A percentile compares a stretch with the other conserved stretches of the same genome.
Conservation (phyloP, 352 stramenopile species). For the Globisporangium abappressorium region DNA sequence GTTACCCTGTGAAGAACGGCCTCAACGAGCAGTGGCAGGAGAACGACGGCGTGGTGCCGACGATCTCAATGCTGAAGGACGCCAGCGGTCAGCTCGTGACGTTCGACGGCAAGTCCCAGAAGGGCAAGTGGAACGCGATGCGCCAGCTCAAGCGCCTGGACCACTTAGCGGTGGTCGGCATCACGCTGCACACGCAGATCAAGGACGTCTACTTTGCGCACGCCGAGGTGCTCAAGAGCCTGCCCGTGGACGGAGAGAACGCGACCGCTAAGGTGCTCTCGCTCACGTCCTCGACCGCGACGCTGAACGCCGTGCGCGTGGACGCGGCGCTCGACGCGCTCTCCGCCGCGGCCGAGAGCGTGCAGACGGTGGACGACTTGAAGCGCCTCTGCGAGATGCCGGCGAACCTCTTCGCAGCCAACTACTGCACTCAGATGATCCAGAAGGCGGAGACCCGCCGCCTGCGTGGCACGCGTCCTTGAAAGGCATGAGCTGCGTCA, state of each 20-base stretch:
- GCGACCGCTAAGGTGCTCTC: neutral
- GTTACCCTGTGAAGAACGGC: slow-evolving; percentile 27
- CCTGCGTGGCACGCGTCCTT: neutral
- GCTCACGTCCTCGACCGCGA: neutral
- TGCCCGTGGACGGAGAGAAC: slow-evolving; percentile 20
- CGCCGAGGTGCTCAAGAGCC: slow-evolving; percentile 26
- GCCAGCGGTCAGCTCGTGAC: slow-evolving; percentile 19
- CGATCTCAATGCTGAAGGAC: slow-evolving; percentile 43
- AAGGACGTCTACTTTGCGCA: slow-evolving; percentile 33
- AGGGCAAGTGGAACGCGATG: slow-evolving; percentile 57
- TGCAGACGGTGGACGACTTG: neutral
- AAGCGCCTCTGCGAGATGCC: neutral
- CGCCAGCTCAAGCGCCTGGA: slow-evolving; percentile 41
- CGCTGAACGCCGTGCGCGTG: neutral
- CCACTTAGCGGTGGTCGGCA: slow-evolving; percentile 38
- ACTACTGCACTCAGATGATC: slow-evolving; percentile 3
- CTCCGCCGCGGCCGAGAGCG: neutral
- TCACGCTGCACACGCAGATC: slow-evolving; percentile 45
- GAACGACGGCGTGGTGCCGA: slow-evolving; percentile 48
- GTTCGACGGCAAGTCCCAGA: slow-evolving; percentile 29
- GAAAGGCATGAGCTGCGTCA: neutral
- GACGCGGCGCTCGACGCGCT: neutral
- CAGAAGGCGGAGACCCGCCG: neutral
- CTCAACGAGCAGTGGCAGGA: slow-evolving; percentile 38
- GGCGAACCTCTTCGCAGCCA: neutral